These are phyloP conservation scores for Carallia brachiata DNA, from an alignment of 345 rosid species.

Conservation along the genomic window DNA sequence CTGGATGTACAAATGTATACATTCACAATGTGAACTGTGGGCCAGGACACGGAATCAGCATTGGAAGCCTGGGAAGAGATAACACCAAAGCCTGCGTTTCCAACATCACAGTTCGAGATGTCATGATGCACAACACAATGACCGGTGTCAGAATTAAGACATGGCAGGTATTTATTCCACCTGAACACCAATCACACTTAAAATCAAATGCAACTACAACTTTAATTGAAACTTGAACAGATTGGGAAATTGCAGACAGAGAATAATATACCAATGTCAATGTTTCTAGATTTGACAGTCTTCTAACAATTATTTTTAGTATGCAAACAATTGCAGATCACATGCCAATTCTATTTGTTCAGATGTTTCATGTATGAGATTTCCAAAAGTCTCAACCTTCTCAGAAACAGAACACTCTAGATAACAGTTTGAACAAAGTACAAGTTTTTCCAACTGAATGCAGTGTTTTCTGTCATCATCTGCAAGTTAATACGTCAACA, in stretches of 20 bases:
- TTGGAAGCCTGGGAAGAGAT: conserved; percentile 85
- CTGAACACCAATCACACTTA: conserved; percentile 2
- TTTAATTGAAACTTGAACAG: conserved; percentile 1
- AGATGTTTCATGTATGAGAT: neutral
- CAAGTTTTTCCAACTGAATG: neutral
- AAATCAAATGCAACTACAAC: conserved; percentile 8
- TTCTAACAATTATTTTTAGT: neutral
- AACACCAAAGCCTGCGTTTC: conserved; percentile 91
- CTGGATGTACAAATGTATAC: conserved; percentile 86
- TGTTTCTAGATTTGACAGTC: conserved; percentile 3
- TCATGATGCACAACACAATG: conserved; percentile 79
- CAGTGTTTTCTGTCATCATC: neutral
- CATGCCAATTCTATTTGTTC: neutral
- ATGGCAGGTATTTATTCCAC: conserved; percentile 72
- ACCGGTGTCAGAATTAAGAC: conserved; percentile 93
- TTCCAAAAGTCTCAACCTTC: neutral
- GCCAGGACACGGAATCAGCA: conserved; percentile 97
- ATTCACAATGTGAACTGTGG: conserved; percentile 86
- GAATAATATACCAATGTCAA: neutral
- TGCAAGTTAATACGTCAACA: neutral
- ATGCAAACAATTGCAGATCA: neutral
- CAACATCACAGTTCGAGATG: conserved; percentile 77
- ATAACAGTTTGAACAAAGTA: neutral
- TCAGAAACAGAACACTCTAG: neutral
- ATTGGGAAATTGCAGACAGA: neutral